phyloP scores from a whole-genome alignment of 202 grass and related monocot genomes.

The Zizania palustris region DNA sequence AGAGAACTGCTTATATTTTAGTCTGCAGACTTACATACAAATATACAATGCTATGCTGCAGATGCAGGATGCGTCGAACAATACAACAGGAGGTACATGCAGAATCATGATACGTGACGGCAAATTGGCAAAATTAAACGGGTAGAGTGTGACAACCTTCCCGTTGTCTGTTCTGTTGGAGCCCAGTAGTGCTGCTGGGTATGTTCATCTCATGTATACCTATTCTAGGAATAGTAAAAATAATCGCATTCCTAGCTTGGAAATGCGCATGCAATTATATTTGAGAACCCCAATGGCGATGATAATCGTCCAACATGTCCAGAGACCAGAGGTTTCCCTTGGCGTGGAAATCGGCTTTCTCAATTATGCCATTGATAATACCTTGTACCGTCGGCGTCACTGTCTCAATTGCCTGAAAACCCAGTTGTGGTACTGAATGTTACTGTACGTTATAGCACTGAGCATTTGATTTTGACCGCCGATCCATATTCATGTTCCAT shows the following conservation, averaged over 20 bases:
- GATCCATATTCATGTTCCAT: background rate
- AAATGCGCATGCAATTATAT: slow-evolving; percentile 39
- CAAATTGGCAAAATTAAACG: background rate
- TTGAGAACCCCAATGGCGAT: background rate
- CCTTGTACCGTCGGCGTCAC: no score
- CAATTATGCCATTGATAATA: background rate
- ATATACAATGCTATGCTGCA: slow-evolving; percentile 7
- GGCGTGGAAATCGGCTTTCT: background rate
- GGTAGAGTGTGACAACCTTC: background rate
- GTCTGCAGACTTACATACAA: slow-evolving; percentile 9
- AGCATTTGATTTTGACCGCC: background rate
- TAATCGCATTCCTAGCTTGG: background rate
- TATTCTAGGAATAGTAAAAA: slow-evolving; percentile 1
- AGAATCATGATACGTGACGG: background rate
- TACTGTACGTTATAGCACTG: background rate
- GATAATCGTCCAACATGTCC: background rate
- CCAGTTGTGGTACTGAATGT: background rate
- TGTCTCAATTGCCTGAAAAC: background rate
- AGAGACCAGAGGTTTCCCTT: slow-evolving; percentile 16
- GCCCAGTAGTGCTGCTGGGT: background rate
- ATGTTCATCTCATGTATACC: background rate
- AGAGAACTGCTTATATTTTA: slow-evolving; percentile 19
- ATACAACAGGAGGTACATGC: background rate
- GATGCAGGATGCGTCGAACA: background rate
- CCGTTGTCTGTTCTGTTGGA: background rate